These are phyloP conservation scores for Pseudonitzschia multiseries DNA, from an alignment of 108 stramenopile species.

Conservation along the genomic window DNA sequence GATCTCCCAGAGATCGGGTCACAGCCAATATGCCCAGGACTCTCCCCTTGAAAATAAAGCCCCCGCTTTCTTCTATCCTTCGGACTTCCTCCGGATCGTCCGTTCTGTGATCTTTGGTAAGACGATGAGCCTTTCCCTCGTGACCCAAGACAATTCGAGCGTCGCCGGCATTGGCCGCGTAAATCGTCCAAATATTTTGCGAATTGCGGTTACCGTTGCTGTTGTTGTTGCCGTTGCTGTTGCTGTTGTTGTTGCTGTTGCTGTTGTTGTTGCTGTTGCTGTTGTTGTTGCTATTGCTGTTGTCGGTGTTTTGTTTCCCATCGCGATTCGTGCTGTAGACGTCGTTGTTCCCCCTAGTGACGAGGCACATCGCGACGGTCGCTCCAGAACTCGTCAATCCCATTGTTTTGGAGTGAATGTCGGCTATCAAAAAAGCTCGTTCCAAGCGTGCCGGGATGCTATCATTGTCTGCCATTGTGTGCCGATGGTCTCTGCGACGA, in stretches of 20 bases:
- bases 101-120: conserved; percentile 83
- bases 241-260: too few relatives aligned
- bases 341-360: conserved; percentile 28
- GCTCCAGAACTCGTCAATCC: conserved; percentile 88
- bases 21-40: conserved; percentile 90
- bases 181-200: conserved; percentile 45
- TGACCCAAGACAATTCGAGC: conserved; percentile 86
- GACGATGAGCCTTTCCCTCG: conserved; percentile 41
- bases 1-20: conserved; percentile 85
- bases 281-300: neutral
- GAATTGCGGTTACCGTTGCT: too few relatives aligned
- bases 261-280: too few relatives aligned
- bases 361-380: conserved; percentile 90
- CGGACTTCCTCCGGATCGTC: conserved; percentile 71
- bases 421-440: conserved; percentile 90
- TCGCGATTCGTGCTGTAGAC: neutral
- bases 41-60: conserved; percentile 73
- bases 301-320: neutral
- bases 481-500: too few relatives aligned
- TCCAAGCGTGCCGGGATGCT: conserved; percentile 58
- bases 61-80: conserved; percentile 78
- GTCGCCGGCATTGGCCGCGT: conserved; percentile 96
- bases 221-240: too few relatives aligned
- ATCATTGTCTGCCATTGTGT: conserved; percentile 14
- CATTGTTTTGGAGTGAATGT: conserved; percentile 74